Conservation (phyloP, 23 red algal genomes). For the Gracilariopsis chorda region DNA sequence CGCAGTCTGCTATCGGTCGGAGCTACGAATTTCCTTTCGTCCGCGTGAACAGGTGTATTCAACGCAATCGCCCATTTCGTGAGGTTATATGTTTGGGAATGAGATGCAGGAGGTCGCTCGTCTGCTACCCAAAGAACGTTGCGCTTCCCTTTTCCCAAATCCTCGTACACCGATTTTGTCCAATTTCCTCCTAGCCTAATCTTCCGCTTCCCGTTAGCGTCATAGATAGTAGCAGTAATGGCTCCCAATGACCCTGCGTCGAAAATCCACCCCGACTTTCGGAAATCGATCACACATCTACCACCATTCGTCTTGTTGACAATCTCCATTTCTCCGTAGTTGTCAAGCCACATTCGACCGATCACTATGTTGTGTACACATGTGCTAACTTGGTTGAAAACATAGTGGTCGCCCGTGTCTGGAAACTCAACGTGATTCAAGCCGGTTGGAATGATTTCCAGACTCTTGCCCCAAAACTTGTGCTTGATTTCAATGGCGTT, state of each 20-base stretch:
- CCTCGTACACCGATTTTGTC: slow-evolving; percentile 58
- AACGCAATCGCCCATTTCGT: slow-evolving; percentile 57
- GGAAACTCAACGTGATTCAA: slow-evolving; percentile 85
- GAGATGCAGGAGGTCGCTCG: slow-evolving; percentile 2
- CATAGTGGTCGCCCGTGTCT: slow-evolving; percentile 84
- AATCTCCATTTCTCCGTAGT: slow-evolving; percentile 95
- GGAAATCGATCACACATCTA: slow-evolving; percentile 45
- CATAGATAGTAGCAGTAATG: slow-evolving; percentile 61
- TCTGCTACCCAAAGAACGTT: slow-evolving; percentile 52
- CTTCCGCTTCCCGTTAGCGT: slow-evolving; percentile 34
- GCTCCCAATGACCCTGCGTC: slow-evolving; percentile 46
- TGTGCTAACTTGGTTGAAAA: slow-evolving; percentile 80
- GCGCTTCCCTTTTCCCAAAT: slow-evolving; percentile 11
- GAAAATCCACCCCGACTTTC: slow-evolving; percentile 61
- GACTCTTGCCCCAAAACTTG: slow-evolving; percentile 99
- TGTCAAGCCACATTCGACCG: slow-evolving; percentile 96
- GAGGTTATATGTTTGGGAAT: slow-evolving; percentile 57
- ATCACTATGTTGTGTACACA: slow-evolving; percentile 99
- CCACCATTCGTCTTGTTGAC: slow-evolving; percentile 76
- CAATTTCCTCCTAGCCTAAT: slow-evolving; percentile 59
- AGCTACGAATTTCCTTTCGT: slow-evolving; percentile 48
- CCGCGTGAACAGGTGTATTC: slow-evolving; percentile 48
- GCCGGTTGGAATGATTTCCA: slow-evolving; percentile 94
- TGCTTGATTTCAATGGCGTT: slow-evolving; percentile 84
- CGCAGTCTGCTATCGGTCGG: slow-evolving; percentile 77